Percentiles rank a stretch among this genome's conserved stretches.
These are phyloP conservation scores for Collybia nuda DNA, from an alignment of 768 basidiomycete species.

Conservation along the genomic window DNA sequence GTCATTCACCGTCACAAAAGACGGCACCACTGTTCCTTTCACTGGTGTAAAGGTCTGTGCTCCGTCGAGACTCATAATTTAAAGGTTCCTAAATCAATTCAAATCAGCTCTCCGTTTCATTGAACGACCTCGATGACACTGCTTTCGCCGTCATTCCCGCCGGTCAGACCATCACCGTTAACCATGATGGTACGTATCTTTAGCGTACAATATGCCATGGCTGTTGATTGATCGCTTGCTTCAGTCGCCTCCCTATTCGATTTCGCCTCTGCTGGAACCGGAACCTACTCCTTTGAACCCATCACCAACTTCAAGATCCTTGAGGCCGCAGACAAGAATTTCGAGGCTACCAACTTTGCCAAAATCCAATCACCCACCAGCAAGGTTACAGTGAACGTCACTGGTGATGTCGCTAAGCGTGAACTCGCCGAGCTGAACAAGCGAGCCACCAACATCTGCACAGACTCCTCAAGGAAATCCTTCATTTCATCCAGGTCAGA, in stretches of 20 bases:
- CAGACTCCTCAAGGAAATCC: conserved; percentile 25
- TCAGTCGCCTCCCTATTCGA: conserved; percentile 42
- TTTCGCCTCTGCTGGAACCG: conserved; percentile 38
- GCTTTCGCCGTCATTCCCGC: conserved; percentile 39
- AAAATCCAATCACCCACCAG: conserved; percentile 23
- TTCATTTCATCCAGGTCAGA: conserved; percentile 40
- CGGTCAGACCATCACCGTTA: conserved; percentile 35
- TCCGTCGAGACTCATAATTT: not conserved
- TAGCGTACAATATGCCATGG: not conserved
- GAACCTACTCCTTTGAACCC: conserved; percentile 39
- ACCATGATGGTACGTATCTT: conserved; percentile 30
- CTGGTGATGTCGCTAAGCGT: conserved; percentile 32
- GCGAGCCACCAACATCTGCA: conserved; percentile 39
- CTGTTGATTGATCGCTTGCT: not conserved
- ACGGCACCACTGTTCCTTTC: conserved; percentile 36
- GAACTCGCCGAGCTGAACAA: conserved; percentile 26
- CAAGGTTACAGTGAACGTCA: conserved; percentile 32
- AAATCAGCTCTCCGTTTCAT: conserved; percentile 33
- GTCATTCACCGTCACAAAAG: conserved; percentile 42
- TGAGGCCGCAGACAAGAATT: conserved; percentile 13
- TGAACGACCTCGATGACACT: conserved; percentile 35
- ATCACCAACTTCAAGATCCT: conserved; percentile 34
- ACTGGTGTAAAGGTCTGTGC: conserved; percentile 40
- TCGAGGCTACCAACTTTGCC: conserved; percentile 18
- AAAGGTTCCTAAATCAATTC: not conserved